Conservation (phyloP, 257 asterid genomes). For the Leonotis leonurus region DNA sequence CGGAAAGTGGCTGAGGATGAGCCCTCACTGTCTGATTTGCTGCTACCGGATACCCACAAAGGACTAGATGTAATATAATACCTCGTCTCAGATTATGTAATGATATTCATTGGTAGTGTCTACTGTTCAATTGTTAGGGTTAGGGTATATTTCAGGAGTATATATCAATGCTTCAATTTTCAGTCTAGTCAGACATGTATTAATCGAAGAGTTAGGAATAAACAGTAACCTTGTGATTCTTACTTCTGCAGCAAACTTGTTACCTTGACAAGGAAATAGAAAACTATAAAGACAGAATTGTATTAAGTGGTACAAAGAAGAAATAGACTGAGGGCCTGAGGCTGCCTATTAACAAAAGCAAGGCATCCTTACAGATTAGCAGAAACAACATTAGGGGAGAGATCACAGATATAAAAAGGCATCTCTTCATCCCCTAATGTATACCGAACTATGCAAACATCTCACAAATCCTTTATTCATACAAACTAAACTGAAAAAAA, state of each 20-base stretch:
- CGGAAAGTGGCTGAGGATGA: neutral
- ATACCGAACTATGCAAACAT: neutral
- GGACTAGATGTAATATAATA: too few species aligned
- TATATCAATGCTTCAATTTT: too few species aligned
- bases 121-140: too few species aligned
- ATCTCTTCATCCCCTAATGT: constrained; percentile 20
- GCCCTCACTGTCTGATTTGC: neutral
- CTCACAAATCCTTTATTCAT: constrained; percentile 25
- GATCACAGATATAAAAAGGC: constrained; percentile 24
- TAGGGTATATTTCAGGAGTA: too few species aligned
- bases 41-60: neutral
- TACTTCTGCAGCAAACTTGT: too few species aligned
- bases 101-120: too few species aligned
- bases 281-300: too few species aligned
- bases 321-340: neutral
- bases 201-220: too few species aligned
- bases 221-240: too few species aligned
- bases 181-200: too few species aligned
- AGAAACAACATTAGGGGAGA: constrained; percentile 13
- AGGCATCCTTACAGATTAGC: constrained; percentile 6
- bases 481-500: constrained; percentile 1
- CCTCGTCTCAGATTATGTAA: too few species aligned
- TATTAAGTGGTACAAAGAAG: neutral
- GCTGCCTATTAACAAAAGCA: constrained; percentile 13
- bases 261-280: too few species aligned